These are phyloP conservation scores for Zalaria sp. DNA, from an alignment of 2,329 filamentous ascomycete species.

Conservation along the genomic window DNA sequence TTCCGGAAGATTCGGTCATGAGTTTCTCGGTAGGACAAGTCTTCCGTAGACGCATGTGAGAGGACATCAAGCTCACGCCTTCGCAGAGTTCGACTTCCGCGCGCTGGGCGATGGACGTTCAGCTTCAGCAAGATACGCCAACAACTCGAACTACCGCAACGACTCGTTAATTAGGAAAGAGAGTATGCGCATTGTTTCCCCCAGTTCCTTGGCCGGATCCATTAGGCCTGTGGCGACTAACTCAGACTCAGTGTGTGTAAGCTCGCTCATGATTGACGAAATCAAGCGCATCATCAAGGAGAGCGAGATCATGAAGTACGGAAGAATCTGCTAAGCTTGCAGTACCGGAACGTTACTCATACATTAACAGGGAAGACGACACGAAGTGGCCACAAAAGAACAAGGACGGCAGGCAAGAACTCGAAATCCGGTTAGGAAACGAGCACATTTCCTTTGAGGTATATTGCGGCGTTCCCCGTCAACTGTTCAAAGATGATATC, in stretches of 20 bases:
- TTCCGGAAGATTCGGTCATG: conserved; percentile 92
- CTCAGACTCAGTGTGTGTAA: conserved; percentile 69
- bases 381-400: conserved; percentile 99
- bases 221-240: neutral
- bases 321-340: neutral
- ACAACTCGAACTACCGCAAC: conserved; percentile 99
- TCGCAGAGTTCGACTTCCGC: conserved; percentile 84
- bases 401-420: conserved; percentile 91
- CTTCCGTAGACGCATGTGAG: neutral
- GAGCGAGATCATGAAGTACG: conserved; percentile 92
- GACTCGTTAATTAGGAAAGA: conserved; percentile 98
- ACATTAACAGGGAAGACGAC: conserved; percentile 68
- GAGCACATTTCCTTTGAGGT: conserved; percentile 98
- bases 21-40: conserved; percentile 64
- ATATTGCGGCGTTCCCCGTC: conserved; percentile 12
- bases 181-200: conserved; percentile 45
- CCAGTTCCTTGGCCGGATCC: neutral
- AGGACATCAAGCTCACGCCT: conserved; percentile 10
- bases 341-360: neutral
- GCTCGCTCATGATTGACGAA: conserved; percentile 75
- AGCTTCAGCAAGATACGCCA: conserved; percentile 89
- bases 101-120: conserved; percentile 85
- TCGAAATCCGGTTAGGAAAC: conserved; percentile 84
- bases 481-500: conserved; percentile 2
- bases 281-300: conserved; percentile 96